phyloP scores from a whole-genome alignment of 2,329 filamentous ascomycete species.

The Dothistroma septosporum region DNA sequence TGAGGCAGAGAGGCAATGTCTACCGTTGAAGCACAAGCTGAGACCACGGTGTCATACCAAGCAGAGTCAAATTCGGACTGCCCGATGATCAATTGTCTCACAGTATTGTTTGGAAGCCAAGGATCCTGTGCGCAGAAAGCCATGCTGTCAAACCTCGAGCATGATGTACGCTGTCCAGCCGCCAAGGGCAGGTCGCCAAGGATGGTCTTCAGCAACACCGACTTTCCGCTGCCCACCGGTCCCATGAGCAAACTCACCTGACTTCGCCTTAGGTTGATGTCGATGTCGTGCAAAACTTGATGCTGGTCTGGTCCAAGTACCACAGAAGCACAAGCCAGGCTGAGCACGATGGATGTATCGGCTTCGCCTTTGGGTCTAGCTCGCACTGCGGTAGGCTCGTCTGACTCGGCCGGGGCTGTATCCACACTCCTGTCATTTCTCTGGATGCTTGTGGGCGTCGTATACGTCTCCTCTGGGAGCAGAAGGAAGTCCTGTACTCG shows the following conservation, averaged over 20 bases:
- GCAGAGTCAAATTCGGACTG: slow-evolving; percentile 49
- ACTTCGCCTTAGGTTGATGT: not conserved
- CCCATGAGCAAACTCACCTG: slow-evolving; percentile 12
- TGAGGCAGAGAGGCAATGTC: slow-evolving; percentile 73
- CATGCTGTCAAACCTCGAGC: not conserved
- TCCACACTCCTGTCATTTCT: not conserved
- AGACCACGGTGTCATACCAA: slow-evolving; percentile 67
- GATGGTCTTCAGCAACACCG: slow-evolving; percentile 14
- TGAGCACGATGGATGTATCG: not conserved
- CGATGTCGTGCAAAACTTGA: slow-evolving; percentile 7
- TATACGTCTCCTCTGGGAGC: not conserved
- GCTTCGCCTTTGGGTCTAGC: not conserved
- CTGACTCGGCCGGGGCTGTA: not conserved
- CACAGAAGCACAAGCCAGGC: slow-evolving; percentile 3
- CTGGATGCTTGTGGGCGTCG: not conserved
- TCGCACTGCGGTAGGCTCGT: not conserved
- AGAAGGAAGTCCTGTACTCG: slow-evolving; percentile 19
- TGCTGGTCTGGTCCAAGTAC: slow-evolving; percentile 1
- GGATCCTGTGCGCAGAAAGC: slow-evolving; percentile 20
- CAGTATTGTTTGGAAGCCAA: slow-evolving; percentile 20
- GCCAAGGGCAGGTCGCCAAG: slow-evolving; percentile 11
- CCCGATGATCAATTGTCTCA: slow-evolving; percentile 14
- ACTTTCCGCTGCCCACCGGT: slow-evolving; percentile 14
- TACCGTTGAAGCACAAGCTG: slow-evolving; percentile 69
- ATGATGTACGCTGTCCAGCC: slow-evolving; percentile 1